Evolutionary conservation across 495 filamentous ascomycete genomes (phyloP), one percentile per base, ranked within the genome.

Genomic region (Lindgomyces ingoldianus): DNA sequence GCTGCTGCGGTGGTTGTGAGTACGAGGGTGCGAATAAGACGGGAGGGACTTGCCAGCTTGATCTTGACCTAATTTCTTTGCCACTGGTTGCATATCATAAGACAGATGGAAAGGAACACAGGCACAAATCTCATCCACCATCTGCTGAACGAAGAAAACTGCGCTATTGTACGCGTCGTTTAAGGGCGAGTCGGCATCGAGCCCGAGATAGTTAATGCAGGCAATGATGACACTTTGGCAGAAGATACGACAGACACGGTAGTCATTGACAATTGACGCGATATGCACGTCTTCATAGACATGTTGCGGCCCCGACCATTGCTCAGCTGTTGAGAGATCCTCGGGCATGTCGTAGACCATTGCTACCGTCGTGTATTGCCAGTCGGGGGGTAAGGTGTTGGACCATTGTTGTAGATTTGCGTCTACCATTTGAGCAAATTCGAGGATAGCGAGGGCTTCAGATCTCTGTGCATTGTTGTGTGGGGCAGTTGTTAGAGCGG

Each of bases 171-270:
- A 60, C 19, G 39, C 45, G 26, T 49, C 21, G 9, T 30, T 30
- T 4, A 26, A 19, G 0, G 33, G 52, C 21, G 36, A 41, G 25
- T 55, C 41, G 6, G n/a, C 33, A 2, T 48, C 61, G 2, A 29
- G 14, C 11, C 51, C 54, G 22, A 69, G 53, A 62, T 65, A 69
- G 18, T 54, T 48, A 0, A 58, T 21, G 39, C 71, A 73, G 4
- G 53, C 56, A 9, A 73, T 55, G 25, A 75, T 69, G 47, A 72
- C 67, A 1, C 57, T 49, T 36, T 72, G 69, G 42, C 71, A 73
- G 58, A 70, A 75, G 42, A 75, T 75, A 8, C 73, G 69, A 29
- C 60, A 65, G 14, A 74, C 66, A 8, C 73, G 62, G 55, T 75
- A 69, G 44, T 75, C 68, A 52, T 75, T 73, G 22, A 70, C 26